Conservation (phyloP, 164 flowering plant species). For the Saururus chinensis region DNA sequence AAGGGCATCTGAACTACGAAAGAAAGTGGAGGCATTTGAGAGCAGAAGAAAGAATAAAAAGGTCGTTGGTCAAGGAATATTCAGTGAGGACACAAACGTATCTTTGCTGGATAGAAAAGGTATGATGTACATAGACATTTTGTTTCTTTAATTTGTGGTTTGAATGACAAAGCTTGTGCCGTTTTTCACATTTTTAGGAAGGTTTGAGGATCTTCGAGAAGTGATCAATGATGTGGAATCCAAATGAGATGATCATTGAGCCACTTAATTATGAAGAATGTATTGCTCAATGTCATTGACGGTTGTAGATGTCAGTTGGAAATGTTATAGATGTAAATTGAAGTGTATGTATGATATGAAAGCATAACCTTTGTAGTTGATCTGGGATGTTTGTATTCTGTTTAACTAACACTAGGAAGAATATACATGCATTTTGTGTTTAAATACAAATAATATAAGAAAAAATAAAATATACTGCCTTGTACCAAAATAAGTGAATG, state of each 20-base stretch:
- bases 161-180: not conserved
- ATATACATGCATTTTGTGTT: too few relatives aligned
- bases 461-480: too few relatives aligned
- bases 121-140: not conserved
- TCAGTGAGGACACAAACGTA: not conserved
- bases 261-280: too few relatives aligned
- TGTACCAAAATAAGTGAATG: too few relatives aligned
- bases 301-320: too few relatives aligned
- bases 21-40: not conserved
- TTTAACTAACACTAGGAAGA: too few relatives aligned
- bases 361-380: too few relatives aligned
- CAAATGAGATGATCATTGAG: not conserved
- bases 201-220: not conserved
- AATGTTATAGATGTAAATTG: too few relatives aligned
- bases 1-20: not conserved
- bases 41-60: not conserved
- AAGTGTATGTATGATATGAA: too few relatives aligned
- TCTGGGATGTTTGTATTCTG: too few relatives aligned
- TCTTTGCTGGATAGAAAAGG: not conserved
- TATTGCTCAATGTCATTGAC: too few relatives aligned
- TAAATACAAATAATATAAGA: too few relatives aligned
- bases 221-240: not conserved
- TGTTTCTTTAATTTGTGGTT: not conserved
- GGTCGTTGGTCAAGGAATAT: not conserved
- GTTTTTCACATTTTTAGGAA: not conserved